Conservation (phyloP, 306 rosid species). For the Sindora glabra region DNA sequence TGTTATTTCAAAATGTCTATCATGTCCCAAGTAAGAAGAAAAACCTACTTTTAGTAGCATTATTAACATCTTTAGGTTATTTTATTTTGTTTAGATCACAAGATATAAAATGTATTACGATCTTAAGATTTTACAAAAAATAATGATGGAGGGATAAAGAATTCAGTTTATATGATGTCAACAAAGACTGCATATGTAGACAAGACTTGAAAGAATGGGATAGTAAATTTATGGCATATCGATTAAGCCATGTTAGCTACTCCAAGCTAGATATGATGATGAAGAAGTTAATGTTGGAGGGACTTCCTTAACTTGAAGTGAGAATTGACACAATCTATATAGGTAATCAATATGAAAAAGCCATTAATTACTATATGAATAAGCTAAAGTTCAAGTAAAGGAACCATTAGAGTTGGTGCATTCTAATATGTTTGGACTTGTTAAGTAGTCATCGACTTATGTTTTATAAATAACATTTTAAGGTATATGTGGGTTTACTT, state of each 20-base stretch:
- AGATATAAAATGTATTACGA: not conserved
- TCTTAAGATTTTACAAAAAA: not conserved
- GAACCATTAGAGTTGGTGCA: not conserved
- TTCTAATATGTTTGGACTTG: not conserved
- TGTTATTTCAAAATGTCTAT: not conserved
- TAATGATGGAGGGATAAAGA: not conserved
- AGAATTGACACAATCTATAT: not conserved
- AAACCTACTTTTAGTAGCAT: not conserved
- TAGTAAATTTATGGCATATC: not conserved
- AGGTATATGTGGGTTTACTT: no score
- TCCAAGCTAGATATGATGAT: not conserved
- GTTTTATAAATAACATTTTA: not conserved
- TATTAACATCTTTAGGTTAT: not conserved
- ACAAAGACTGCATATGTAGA: not conserved
- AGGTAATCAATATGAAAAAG: not conserved
- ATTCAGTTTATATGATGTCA: not conserved
- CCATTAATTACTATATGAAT: not conserved
- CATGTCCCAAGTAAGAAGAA: not conserved
- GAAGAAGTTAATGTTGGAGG: not conserved
- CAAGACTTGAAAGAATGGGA: not conserved
- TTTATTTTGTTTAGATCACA: not conserved
- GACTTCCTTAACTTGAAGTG: not conserved
- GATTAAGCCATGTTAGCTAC: not conserved
- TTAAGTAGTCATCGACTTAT: not conserved
- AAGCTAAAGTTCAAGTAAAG: not conserved